Evolutionary conservation across 805 yeast species (phyloP).

Genomic region (Limtongia smithiae): DNA sequence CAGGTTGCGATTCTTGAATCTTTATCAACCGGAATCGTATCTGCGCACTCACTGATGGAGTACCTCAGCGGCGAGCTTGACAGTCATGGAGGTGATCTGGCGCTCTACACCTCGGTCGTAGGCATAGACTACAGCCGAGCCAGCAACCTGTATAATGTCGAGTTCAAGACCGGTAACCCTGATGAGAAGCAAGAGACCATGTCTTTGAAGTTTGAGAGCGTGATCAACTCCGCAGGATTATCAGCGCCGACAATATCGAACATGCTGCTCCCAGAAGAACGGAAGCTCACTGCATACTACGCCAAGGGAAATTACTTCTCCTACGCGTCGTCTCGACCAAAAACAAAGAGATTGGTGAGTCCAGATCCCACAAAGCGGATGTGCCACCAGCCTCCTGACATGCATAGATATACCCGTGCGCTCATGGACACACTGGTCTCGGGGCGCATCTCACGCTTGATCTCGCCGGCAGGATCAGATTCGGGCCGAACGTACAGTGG

Average conservation of each 20-base stretch:
- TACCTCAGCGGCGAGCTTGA: slow-evolving; percentile 56
- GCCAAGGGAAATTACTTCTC: slow-evolving; percentile 85
- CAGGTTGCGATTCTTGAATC: slow-evolving; percentile 60
- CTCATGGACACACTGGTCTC: slow-evolving; percentile 64
- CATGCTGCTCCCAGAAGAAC: slow-evolving; percentile 58
- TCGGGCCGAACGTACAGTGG: slow-evolving; percentile 92
- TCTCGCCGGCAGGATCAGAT: slow-evolving; percentile 70
- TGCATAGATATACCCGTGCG: slow-evolving; percentile 65
- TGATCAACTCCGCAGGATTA: slow-evolving; percentile 78
- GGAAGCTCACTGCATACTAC: slow-evolving; percentile 57
- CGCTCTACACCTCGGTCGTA: slow-evolving; percentile 57
- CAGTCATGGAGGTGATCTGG: slow-evolving; percentile 59
- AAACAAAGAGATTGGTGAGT: slow-evolving; percentile 46
- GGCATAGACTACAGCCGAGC: slow-evolving; percentile 34
- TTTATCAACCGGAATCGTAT: slow-evolving; percentile 80
- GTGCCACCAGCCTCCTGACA: neutral
- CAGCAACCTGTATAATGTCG: slow-evolving; percentile 30
- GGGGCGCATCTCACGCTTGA: slow-evolving; percentile 88
- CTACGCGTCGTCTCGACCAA: slow-evolving; percentile 48
- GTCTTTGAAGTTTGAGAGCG: slow-evolving; percentile 49
- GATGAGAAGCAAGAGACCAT: slow-evolving; percentile 36
- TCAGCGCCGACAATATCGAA: slow-evolving; percentile 71
- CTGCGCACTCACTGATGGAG: slow-evolving; percentile 72
- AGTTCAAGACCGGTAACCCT: slow-evolving; percentile 28
- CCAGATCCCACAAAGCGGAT: slow-evolving; percentile 28